These are phyloP conservation scores for Dictyostelium citrinum DNA, from an alignment of 78 protist genomes.

Conservation along the genomic window DNA sequence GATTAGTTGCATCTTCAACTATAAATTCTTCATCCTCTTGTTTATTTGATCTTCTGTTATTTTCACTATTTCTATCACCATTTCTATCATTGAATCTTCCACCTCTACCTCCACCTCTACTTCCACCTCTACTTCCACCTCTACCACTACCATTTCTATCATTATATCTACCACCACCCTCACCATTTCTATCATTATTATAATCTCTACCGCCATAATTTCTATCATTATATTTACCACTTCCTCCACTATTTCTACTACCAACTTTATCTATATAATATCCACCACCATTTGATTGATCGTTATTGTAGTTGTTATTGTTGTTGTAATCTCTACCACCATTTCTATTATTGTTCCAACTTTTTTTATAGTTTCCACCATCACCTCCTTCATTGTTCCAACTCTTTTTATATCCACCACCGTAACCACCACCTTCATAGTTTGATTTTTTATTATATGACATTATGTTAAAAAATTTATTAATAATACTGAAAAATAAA, in stretches of 20 bases:
- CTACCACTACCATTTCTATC: neutral
- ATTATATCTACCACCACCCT: neutral
- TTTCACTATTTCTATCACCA: neutral
- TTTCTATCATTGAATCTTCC: neutral
- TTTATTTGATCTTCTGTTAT: neutral
- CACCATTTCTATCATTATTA: neutral
- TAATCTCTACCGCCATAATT: neutral
- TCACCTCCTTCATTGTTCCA: neutral
- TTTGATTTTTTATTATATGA: neutral
- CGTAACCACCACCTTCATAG: neutral
- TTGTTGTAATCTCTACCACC: neutral
- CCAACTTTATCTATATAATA: neutral
- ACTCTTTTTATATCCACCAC: slow-evolving; percentile 11
- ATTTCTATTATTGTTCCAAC: too few species aligned
- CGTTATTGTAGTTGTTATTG: neutral
- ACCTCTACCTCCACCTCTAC: neutral
- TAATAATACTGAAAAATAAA: too few species aligned
- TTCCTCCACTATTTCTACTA: neutral
- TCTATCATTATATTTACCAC: neutral
- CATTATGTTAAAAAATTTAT: neutral
- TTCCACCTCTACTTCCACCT: too few species aligned
- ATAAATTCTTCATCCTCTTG: neutral
- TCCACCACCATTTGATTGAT: neutral
- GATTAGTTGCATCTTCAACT: neutral
- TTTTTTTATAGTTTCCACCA: neutral